phyloP scores from a whole-genome alignment of 2,329 filamentous ascomycete genomes.

The Colletotrichum sp. region DNA sequence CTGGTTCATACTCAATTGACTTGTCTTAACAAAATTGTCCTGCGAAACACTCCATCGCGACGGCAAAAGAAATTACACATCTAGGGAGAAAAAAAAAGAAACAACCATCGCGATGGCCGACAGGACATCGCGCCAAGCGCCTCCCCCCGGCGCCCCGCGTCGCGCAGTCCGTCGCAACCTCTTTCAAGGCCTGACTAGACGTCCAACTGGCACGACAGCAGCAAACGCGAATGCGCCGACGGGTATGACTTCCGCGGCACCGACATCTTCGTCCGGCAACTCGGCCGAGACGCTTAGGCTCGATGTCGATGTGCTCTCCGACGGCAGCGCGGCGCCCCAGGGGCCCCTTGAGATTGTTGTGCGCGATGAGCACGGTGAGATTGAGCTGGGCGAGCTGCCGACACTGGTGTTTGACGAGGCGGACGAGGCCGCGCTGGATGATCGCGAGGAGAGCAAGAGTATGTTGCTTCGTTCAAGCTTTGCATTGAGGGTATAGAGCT shows the following conservation, averaged over 20 bases:
- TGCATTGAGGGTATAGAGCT: constrained; percentile 16
- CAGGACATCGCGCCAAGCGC: constrained; percentile 1
- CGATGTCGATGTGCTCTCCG: constrained; percentile 49
- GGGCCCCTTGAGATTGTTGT: constrained; percentile 61
- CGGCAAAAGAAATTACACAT: not conserved
- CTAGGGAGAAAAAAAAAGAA: constrained; percentile 51
- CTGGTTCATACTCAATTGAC: not conserved
- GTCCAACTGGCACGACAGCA: constrained; percentile 41
- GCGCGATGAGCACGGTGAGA: constrained; percentile 66
- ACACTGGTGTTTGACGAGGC: constrained; percentile 58
- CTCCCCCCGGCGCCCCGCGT: constrained; percentile 13
- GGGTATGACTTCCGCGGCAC: not conserved
- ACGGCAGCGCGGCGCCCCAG: constrained; percentile 23
- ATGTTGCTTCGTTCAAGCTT: constrained; percentile 26
- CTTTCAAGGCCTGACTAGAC: constrained; percentile 64
- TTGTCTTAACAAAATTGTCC: not conserved
- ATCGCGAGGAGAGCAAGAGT: constrained; percentile 63
- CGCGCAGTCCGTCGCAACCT: constrained; percentile 56
- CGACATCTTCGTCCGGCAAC: constrained; percentile 26
- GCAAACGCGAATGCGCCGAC: constrained; percentile 20
- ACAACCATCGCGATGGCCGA: constrained; percentile 8
- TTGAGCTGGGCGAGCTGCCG: constrained; percentile 64
- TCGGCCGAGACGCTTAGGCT: constrained; percentile 54
- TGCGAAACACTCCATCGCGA: not conserved
- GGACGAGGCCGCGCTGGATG: constrained; percentile 61